A percentile compares a stretch with the other conserved stretches of the same genome.
phyloP scores from a whole-genome alignment of 768 basidiomycete species.

The Pleurotus citrinopileatus region DNA sequence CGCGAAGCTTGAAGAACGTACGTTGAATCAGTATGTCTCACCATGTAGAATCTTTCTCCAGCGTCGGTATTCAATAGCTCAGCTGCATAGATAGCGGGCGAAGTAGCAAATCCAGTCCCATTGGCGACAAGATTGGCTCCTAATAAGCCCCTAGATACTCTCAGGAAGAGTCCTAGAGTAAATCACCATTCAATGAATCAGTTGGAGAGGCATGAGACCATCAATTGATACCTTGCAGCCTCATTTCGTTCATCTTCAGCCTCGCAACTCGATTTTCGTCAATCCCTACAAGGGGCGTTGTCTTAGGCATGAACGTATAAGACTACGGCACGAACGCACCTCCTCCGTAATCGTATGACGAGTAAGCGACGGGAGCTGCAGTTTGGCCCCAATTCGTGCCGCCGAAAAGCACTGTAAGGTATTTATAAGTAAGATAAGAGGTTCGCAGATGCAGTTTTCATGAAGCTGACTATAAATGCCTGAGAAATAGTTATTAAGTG shows the following conservation, averaged over 20 bases:
- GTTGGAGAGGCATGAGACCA: no score
- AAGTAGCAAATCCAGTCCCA: constrained; percentile 48
- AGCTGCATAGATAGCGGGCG: constrained; percentile 39
- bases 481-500: constrained; percentile 18
- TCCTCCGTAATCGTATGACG: constrained; percentile 63
- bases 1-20: constrained; percentile 16
- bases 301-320: not conserved
- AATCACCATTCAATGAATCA: not conserved
- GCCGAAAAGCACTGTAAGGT: constrained; percentile 47
- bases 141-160: constrained; percentile 47
- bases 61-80: constrained; percentile 45
- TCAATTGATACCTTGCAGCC: constrained; percentile 38
- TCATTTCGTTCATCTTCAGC: constrained; percentile 52
- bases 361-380: constrained; percentile 53
- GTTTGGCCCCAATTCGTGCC: constrained; percentile 67
- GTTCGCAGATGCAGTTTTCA: no score
- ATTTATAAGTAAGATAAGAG: not conserved
- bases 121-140: constrained; percentile 43
- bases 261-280: constrained; percentile 48
- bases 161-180: constrained; percentile 42
- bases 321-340: constrained; percentile 20
- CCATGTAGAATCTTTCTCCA: constrained; percentile 45
- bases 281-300: constrained; percentile 34
- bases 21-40: constrained; percentile 43
- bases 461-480: constrained; percentile 50